Evolutionary conservation across 2,329 filamentous ascomycete genomes (phyloP).

Genomic region (Pseudogymnoascus sp.): DNA sequence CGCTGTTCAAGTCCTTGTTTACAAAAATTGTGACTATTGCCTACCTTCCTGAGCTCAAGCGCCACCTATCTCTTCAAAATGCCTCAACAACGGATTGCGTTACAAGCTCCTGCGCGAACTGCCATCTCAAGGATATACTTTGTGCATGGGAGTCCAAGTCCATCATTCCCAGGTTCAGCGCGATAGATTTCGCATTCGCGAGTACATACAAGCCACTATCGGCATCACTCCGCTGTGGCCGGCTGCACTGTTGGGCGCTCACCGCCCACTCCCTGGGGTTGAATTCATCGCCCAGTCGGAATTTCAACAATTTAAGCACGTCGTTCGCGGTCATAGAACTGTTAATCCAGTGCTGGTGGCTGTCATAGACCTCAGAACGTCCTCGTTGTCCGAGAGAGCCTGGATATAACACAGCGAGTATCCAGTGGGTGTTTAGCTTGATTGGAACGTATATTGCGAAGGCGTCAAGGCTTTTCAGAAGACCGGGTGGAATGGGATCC

Average conservation of each 20-base stretch:
- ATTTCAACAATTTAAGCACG: not conserved
- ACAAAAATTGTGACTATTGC: too few species aligned
- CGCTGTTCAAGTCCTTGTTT: too few species aligned
- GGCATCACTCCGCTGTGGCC: not conserved
- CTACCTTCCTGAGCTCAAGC: too few species aligned
- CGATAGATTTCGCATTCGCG: not conserved
- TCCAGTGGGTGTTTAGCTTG: not conserved
- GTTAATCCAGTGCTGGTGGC: not conserved
- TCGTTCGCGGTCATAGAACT: not conserved
- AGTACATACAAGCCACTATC: not conserved
- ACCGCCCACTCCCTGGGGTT: not conserved
- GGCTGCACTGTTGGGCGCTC: not conserved
- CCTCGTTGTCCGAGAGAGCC: not conserved
- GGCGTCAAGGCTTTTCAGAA: not conserved
- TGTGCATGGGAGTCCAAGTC: not conserved
- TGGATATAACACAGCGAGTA: not conserved
- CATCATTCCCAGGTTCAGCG: not conserved
- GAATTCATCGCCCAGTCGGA: not conserved
- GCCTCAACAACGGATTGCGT: not conserved
- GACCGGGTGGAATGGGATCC: not conserved
- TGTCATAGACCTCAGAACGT: not conserved
- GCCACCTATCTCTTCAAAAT: too few species aligned
- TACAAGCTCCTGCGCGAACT: not conserved
- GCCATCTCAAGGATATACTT: not conserved
- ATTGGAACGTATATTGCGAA: not conserved